A percentile compares a stretch with the other conserved stretches of the same genome.
phyloP scores from a whole-genome alignment of 495 filamentous ascomycete genomes.

The Chaetomium tenue region DNA sequence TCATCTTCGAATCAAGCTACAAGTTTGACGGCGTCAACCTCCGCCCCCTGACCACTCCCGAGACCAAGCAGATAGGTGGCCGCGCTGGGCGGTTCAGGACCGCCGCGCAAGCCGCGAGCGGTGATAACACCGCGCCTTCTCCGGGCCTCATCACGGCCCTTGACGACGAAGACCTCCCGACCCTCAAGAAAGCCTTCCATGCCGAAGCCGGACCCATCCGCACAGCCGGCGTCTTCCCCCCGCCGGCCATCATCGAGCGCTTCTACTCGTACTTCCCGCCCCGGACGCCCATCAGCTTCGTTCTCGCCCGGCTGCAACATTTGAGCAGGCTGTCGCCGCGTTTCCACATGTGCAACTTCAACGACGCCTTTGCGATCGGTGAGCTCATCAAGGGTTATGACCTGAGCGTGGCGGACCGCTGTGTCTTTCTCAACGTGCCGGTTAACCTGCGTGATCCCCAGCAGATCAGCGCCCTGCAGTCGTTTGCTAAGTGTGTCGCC shows the following conservation, averaged over 20 bases:
- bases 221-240: conserved; percentile 74
- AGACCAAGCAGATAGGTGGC: conserved; percentile 93
- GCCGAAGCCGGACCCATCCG: conserved; percentile 61
- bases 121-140: conserved; percentile 6
- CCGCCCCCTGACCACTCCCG: conserved; percentile 60
- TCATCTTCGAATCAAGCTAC: conserved; percentile 76
- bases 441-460: conserved; percentile 39
- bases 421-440: conserved; percentile 73
- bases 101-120: conserved; percentile 51
- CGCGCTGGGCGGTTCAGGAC: conserved; percentile 87
- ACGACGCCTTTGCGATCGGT: conserved; percentile 60
- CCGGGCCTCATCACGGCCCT: conserved; percentile 80
- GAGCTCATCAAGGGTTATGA: conserved; percentile 65
- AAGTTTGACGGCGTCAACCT: conserved; percentile 61
- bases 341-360: conserved; percentile 70
- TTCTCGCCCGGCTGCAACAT: conserved; percentile 69
- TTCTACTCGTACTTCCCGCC: conserved; percentile 78
- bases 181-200: conserved; percentile 61
- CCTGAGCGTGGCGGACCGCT: conserved; percentile 67
- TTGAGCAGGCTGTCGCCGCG: conserved; percentile 55
- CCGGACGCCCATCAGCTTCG: conserved; percentile 70
- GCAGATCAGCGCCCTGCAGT: conserved; percentile 47
- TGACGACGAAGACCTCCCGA: conserved; percentile 63
- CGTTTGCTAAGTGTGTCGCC: conserved; percentile 67
- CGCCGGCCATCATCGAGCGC: conserved; percentile 58